Conservation (phyloP, 2,329 filamentous ascomycete genomes). For the Calycina herbarum region DNA sequence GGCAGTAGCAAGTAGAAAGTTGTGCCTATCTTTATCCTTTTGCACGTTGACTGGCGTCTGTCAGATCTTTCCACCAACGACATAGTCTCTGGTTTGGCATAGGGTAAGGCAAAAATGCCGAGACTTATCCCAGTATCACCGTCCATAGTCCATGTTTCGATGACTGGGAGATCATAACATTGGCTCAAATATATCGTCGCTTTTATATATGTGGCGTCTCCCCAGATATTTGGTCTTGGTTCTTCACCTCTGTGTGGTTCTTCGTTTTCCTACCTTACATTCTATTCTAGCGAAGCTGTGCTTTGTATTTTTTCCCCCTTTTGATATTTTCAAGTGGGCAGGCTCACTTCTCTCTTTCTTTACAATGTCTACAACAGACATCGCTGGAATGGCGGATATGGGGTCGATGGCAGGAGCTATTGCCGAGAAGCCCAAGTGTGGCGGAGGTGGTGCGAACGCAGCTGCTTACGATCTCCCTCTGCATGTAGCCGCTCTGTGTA, state of each 20-base stretch:
- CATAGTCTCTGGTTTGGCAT: neutral
- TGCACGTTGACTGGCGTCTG: neutral
- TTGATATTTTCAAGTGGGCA: constrained; percentile 11
- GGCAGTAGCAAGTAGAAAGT: neutral
- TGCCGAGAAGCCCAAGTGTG: constrained; percentile 20
- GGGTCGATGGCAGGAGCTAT: neutral
- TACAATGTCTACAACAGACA: neutral
- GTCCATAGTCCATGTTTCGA: constrained; percentile 8
- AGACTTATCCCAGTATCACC: constrained; percentile 3
- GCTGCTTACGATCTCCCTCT: constrained; percentile 62
- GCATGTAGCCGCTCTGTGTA: constrained; percentile 62
- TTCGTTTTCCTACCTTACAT: neutral
- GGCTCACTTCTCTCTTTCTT: constrained; percentile 9
- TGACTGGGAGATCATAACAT: constrained; percentile 6
- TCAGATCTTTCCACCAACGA: neutral
- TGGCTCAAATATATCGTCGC: neutral
- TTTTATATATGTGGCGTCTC: constrained; percentile 4
- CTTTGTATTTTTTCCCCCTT: constrained; percentile 3
- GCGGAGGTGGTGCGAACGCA: constrained; percentile 16
- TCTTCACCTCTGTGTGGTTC: neutral
- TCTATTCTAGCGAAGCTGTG: constrained; percentile 6
- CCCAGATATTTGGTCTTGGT: neutral
- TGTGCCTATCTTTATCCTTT: neutral
- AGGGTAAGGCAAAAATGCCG: neutral
- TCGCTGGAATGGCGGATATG: neutral